These are phyloP conservation scores for Starmerella etchellsii DNA, from an alignment of 805 yeast species.

Conservation along the genomic window DNA sequence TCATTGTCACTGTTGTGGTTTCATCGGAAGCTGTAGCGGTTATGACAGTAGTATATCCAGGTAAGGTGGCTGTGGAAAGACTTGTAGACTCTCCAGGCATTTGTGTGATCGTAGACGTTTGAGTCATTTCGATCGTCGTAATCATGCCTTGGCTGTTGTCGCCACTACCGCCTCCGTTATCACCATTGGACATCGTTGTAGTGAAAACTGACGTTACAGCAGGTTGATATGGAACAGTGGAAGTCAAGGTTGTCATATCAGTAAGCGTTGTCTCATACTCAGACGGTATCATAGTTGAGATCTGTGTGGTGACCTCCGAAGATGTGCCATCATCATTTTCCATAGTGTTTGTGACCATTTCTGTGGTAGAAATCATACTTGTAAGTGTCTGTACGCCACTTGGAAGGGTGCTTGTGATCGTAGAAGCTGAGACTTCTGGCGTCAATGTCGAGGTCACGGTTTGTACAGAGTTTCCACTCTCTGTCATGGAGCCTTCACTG, in stretches of 20 bases:
- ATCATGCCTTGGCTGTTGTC: neutral
- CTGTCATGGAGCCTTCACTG: too few species aligned
- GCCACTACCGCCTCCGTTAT: neutral
- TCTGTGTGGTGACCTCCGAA: slow-evolving; percentile 1
- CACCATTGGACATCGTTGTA: neutral
- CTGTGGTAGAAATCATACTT: slow-evolving; percentile 2
- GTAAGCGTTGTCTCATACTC: slow-evolving; percentile 7
- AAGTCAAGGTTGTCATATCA: slow-evolving; percentile 1
- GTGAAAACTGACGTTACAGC: slow-evolving; percentile 6
- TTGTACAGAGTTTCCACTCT: neutral
- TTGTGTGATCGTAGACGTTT: neutral
- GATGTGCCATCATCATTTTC: neutral
- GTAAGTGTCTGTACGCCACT: slow-evolving; percentile 12
- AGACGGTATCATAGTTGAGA: slow-evolving; percentile 3
- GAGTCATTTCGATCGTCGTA: neutral
- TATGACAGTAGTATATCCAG: slow-evolving; percentile 10
- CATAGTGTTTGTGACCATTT: neutral
- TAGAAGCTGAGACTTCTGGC: slow-evolving; percentile 1
- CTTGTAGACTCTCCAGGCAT: neutral
- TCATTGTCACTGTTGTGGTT: slow-evolving; percentile 11
- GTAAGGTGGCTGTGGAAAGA: slow-evolving; percentile 5
- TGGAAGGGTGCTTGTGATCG: slow-evolving; percentile 1
- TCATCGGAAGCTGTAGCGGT: slow-evolving; percentile 6
- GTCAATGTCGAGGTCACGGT: slow-evolving; percentile 8
- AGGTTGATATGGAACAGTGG: slow-evolving; percentile 12